Percentiles rank a stretch among this genome's conserved stretches.
phyloP scores from a whole-genome alignment of 441 rosid species.

The Rhodomyrtus psidioides region DNA sequence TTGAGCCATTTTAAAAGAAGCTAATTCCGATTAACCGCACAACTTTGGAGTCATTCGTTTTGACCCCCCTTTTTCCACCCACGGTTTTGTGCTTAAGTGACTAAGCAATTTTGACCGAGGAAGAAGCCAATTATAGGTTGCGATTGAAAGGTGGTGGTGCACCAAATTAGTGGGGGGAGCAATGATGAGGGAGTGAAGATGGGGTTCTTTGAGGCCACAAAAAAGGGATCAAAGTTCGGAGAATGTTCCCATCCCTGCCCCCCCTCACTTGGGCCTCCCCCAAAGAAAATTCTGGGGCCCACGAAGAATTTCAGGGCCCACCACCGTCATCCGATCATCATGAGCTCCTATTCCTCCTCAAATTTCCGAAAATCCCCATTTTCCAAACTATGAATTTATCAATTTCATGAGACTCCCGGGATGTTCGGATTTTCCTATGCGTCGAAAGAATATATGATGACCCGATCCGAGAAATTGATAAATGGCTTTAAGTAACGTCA shows the following conservation, averaged over 20 bases:
- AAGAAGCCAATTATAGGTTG: neutral
- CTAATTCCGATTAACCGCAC: neutral
- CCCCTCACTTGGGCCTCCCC: constrained; percentile 29
- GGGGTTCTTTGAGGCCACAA: constrained; percentile 14
- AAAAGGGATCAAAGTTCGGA: constrained; percentile 31
- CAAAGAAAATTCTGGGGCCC: neutral
- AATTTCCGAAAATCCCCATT: neutral
- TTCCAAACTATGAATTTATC: neutral
- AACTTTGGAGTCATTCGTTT: neutral
- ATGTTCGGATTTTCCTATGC: neutral
- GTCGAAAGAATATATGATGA: neutral
- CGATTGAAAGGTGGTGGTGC: constrained; percentile 12
- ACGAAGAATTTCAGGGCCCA: neutral
- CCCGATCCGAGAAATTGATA: neutral
- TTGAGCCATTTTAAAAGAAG: accelerated
- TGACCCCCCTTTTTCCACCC: neutral
- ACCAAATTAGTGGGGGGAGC: constrained; percentile 50
- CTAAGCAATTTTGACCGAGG: constrained; percentile 12
- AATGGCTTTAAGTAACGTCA: neutral
- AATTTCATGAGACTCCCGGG: neutral
- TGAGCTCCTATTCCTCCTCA: neutral
- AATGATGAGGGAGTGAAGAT: constrained; percentile 55
- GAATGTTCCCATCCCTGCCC: constrained; percentile 37
- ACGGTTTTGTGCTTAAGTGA: constrained; percentile 24
- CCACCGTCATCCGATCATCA: neutral